phyloP scores from a whole-genome alignment of 2,329 filamentous ascomycete genomes.

The Mollisia scopiformis region DNA sequence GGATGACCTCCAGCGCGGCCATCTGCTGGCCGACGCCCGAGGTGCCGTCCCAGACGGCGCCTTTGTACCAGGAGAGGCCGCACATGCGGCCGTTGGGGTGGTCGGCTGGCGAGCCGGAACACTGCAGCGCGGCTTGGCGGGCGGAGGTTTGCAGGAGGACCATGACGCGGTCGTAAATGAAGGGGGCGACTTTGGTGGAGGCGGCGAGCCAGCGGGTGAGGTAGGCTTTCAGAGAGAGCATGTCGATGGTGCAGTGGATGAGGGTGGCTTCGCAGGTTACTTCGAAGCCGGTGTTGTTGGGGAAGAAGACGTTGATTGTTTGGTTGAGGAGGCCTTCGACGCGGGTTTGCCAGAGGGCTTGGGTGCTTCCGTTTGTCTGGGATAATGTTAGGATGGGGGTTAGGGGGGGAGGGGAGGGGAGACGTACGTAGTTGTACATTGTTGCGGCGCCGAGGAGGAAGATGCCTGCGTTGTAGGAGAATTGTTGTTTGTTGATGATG shows the following conservation, averaged over 20 bases:
- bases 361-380: conserved; percentile 41
- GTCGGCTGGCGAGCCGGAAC: conserved; percentile 47
- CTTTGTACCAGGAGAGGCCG: conserved; percentile 58
- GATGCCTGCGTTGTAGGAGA: conserved; percentile 68
- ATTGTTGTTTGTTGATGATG: conserved; percentile 60
- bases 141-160: conserved; percentile 55
- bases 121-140: conserved; percentile 63
- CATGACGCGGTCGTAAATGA: conserved; percentile 51
- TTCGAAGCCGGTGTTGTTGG: conserved; percentile 51
- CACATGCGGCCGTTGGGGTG: conserved; percentile 58
- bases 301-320: conserved; percentile 36
- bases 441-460: conserved; percentile 60
- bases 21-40: conserved; percentile 53
- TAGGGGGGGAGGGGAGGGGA: neutral
- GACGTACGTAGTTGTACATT: conserved; percentile 50
- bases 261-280: conserved; percentile 67
- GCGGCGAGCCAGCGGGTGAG: conserved; percentile 61
- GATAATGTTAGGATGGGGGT: conserved; percentile 26
- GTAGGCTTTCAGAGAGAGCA: conserved; percentile 67
- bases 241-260: conserved; percentile 60
- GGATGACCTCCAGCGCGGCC: conserved; percentile 57
- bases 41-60: conserved; percentile 58
- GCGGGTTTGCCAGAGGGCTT: conserved; percentile 39
- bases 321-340: conserved; percentile 37
- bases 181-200: conserved; percentile 59